Evolutionary conservation across 768 basidiomycete genomes (phyloP).

Genomic region (Ramaria sp.): DNA sequence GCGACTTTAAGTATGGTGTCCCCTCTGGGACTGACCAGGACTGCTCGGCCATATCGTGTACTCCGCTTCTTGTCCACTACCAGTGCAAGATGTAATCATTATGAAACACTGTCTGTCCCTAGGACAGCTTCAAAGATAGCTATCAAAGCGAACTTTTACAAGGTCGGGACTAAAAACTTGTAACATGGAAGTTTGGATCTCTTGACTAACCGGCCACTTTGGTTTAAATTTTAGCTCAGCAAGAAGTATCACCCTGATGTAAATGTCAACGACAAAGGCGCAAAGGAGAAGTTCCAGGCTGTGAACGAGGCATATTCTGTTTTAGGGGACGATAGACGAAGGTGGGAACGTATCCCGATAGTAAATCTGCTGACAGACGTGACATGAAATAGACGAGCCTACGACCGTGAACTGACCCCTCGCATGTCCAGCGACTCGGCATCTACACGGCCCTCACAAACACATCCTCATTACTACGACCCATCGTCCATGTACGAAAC

Average conservation of each 20-base stretch:
- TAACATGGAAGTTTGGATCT: not conserved
- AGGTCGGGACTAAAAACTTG: slow-evolving; percentile 16
- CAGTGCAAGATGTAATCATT: slow-evolving; percentile 16
- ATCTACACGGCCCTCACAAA: slow-evolving; percentile 7
- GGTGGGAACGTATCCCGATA: slow-evolving; percentile 19
- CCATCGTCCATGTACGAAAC: slow-evolving; percentile 19
- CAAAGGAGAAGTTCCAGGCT: slow-evolving; percentile 31
- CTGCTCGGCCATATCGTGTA: not conserved
- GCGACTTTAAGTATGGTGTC: not conserved
- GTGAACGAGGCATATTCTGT: slow-evolving; percentile 39
- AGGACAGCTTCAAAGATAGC: slow-evolving; percentile 23
- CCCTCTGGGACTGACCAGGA: not conserved
- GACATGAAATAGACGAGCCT: slow-evolving; percentile 20
- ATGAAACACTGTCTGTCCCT: slow-evolving; percentile 26
- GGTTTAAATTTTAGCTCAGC: slow-evolving; percentile 36
- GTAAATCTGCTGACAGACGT: not conserved
- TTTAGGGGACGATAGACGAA: slow-evolving; percentile 34
- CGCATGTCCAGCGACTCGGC: not conserved
- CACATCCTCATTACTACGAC: slow-evolving; percentile 9
- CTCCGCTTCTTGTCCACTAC: not conserved
- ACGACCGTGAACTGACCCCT: slow-evolving; percentile 18
- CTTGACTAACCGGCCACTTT: not conserved
- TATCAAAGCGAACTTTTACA: slow-evolving; percentile 31
- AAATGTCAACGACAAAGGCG: slow-evolving; percentile 23
- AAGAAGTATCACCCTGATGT: slow-evolving; percentile 39